Conservation (phyloP, 1,139 yeast species). For the Kurtzmaniella quercitrusa region DNA sequence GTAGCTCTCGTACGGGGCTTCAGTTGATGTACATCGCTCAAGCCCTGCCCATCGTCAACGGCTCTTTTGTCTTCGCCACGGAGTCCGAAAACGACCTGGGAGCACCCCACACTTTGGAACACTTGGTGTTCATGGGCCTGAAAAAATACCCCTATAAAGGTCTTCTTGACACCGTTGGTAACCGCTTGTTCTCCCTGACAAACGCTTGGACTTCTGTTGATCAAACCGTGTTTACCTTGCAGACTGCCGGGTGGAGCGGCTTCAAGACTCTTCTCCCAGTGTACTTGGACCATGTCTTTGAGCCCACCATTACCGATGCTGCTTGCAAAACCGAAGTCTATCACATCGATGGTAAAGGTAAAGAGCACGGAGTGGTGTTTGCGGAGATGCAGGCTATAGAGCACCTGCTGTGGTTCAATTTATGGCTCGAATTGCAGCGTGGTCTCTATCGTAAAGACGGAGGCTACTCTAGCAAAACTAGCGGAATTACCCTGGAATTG, state of each 20-base stretch:
- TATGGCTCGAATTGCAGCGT: constrained; percentile 61
- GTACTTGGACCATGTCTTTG: constrained; percentile 79
- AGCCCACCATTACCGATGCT: constrained; percentile 84
- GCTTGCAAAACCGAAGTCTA: constrained; percentile 94
- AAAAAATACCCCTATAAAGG: constrained; percentile 89
- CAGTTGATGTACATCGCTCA: constrained; percentile 74
- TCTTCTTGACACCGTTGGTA: constrained; percentile 79
- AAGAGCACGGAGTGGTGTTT: constrained; percentile 95
- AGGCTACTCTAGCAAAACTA: constrained; percentile 91
- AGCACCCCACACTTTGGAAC: constrained; percentile 94
- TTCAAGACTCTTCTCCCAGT: constrained; percentile 80
- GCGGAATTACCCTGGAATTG: constrained; percentile 79
- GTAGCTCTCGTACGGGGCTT: constrained; percentile 72
- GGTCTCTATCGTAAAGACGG: constrained; percentile 55
- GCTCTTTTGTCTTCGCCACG: constrained; percentile 92
- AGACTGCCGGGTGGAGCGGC: constrained; percentile 97
- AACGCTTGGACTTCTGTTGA: constrained; percentile 98
- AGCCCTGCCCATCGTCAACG: constrained; percentile 86
- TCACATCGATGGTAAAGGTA: constrained; percentile 86
- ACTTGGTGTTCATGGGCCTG: constrained; percentile 92
- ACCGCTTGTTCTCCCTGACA: constrained; percentile 78
- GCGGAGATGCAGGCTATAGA: constrained; percentile 97
- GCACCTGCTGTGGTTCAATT: constrained; percentile 69
- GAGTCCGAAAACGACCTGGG: constrained; percentile 87
- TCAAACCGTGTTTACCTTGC: constrained; percentile 88